Percentiles rank a stretch among this genome's conserved stretches.
Conservation (phyloP, 169 alveolate genomes). For the Babesia ovis region DNA sequence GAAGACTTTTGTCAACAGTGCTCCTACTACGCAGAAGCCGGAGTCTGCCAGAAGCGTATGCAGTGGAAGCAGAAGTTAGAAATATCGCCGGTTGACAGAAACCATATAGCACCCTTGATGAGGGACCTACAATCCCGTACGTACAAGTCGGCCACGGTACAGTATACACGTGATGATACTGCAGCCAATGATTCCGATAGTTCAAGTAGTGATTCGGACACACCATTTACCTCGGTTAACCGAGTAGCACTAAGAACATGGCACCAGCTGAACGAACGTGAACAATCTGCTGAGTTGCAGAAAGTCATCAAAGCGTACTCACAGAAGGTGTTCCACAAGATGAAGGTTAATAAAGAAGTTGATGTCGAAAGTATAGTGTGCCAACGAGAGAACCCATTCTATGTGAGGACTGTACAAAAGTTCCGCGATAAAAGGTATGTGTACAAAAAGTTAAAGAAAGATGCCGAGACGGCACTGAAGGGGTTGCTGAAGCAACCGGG, state of each 20-base stretch:
- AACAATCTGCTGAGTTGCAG: constrained; percentile 82
- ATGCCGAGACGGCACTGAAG: constrained; percentile 80
- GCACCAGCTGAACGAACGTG: constrained; percentile 82
- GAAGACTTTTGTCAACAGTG: constrained; percentile 94
- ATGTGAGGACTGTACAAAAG: constrained; percentile 92
- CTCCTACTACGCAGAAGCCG: constrained; percentile 88
- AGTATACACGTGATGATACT: background rate
- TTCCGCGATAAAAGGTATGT: constrained; percentile 96
- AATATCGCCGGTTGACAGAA: constrained; percentile 81
- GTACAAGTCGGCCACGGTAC: constrained; percentile 47
- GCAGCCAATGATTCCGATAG: constrained; percentile 29
- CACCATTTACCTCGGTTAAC: background rate
- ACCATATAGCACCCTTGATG: constrained; percentile 71
- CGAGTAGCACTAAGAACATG: constrained; percentile 55
- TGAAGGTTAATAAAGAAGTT: constrained; percentile 70
- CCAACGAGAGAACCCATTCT: constrained; percentile 98
- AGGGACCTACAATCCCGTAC: constrained; percentile 70
- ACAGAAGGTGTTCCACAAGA: constrained; percentile 70
- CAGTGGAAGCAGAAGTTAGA: constrained; percentile 95
- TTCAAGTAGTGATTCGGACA: constrained; percentile 19
- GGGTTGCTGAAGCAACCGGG: constrained; percentile 78
- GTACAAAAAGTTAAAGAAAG: constrained; percentile 87
- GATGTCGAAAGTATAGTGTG: constrained; percentile 89
- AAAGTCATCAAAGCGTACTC: constrained; percentile 88
- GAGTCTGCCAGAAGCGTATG: constrained; percentile 86